A percentile compares a stretch with the other conserved stretches of the same genome.
Conservation (phyloP, 2,329 filamentous ascomycete genomes). For the Xylaria polymorpha region DNA sequence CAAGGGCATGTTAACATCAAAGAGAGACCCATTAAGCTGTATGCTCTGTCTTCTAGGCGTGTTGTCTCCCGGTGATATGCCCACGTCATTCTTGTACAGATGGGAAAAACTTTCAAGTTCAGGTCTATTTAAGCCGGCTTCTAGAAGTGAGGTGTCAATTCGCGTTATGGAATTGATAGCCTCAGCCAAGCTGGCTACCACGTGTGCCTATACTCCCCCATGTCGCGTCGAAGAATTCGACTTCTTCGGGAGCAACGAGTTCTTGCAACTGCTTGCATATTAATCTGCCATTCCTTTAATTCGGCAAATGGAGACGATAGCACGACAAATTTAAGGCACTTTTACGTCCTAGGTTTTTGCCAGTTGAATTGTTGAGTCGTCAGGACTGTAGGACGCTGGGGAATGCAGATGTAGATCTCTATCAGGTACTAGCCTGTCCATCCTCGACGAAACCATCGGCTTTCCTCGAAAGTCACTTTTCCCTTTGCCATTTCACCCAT, state of each 20-base stretch:
- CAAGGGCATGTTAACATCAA: no score
- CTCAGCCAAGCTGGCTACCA: background rate
- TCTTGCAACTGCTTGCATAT: no score
- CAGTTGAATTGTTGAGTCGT: background rate
- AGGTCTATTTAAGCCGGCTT: no score
- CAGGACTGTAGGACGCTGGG: no score
- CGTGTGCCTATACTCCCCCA: conserved; percentile 18
- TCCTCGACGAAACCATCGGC: conserved; percentile 28
- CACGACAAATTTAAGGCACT: no score
- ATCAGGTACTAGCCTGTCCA: conserved; percentile 23
- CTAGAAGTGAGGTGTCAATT: no score
- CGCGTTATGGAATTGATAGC: no score
- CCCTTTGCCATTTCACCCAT: no score
- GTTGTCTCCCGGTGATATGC: conserved; percentile 5
- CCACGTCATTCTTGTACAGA: background rate
- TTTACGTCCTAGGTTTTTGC: conserved; percentile 3
- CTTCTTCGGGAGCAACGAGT: conserved; percentile 19
- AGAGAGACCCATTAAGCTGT: no score
- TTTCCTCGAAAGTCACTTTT: conserved; percentile 4
- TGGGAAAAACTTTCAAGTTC: no score
- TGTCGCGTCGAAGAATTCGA: conserved; percentile 19
- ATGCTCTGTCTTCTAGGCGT: conserved; percentile 25
- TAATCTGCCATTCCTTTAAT: no score
- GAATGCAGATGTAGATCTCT: background rate
- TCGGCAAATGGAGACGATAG: no score